Evolutionary conservation across 192 early-diverging fungal species (phyloP), one percentile per base, ranked within the genome.

Genomic region (Jimgerdemannia flammicorona): DNA sequence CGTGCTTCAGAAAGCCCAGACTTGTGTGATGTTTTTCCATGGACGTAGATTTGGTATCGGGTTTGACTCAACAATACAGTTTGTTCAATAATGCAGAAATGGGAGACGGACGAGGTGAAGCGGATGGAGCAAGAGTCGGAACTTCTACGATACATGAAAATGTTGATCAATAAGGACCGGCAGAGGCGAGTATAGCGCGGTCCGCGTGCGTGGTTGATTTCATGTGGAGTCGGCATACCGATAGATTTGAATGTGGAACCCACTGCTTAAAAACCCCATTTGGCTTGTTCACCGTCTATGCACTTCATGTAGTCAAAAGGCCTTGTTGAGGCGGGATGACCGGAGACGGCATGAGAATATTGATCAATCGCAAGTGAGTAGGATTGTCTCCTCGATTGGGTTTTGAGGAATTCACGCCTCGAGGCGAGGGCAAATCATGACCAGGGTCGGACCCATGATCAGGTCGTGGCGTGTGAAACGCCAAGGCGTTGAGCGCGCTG

Each of bases 101-200:
- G 93, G 91, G 90, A 94, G 64, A 72, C 87, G 42, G 78, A 83
- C 20, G 92, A 95, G 66, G 70, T 64, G 7, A 72, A 83, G 66
- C 84, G 88, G 14, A 80, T 90, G 0, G 75, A 90, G 67, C 69
- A 82, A 17, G 87, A 91, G 29, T 84, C 84, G 3, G 91, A 93
- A 9, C 74, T 91, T 66, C 81, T 88, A 29, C 77, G 83, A 63
- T 95, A 94, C 79, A 75, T 95, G 3, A 84, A 81, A 41, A 72
- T 74, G 6, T 80, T 95, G 3, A 79, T 95, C 40, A 78, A 90
- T 40, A 44, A 82, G 72, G 93, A 95, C 69, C 76, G 87, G 42
- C 73, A 84, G n/a, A 76, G 80, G 42, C 79, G 84, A 59, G 49
- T 59, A 14, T 59, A 59, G 0, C 14, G 14, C 49, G 49, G 14